Percentiles rank a stretch among this genome's conserved stretches.
phyloP scores from a whole-genome alignment of 495 filamentous ascomycete species.

The Bryoglossum gracile region DNA sequence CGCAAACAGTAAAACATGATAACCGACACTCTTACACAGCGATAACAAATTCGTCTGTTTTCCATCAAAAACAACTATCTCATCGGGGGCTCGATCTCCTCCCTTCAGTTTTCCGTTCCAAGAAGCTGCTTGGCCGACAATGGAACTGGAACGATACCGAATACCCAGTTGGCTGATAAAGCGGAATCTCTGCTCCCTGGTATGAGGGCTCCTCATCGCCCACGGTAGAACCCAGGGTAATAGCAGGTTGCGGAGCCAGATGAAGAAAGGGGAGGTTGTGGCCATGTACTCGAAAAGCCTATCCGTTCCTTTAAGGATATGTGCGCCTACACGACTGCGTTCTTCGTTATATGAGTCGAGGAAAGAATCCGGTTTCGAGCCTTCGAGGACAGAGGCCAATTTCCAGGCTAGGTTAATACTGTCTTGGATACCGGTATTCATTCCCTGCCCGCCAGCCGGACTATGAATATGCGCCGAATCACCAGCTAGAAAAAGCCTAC shows the following conservation, averaged over 20 bases:
- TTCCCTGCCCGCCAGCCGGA: constrained; percentile 42
- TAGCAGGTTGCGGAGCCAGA: constrained; percentile 28
- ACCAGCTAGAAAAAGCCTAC: constrained; percentile 34
- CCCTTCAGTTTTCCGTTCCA: constrained; percentile 26
- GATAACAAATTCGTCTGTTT: constrained; percentile 25
- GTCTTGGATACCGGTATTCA: constrained; percentile 43
- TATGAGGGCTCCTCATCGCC: constrained; percentile 17
- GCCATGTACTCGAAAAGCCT: constrained; percentile 32
- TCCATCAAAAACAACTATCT: constrained; percentile 15
- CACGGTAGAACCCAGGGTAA: constrained; percentile 31
- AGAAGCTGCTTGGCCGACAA: constrained; percentile 27
- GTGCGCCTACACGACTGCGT: constrained; percentile 21
- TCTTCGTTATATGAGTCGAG: constrained; percentile 28
- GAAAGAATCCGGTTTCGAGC: constrained; percentile 11
- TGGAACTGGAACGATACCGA: constrained; percentile 29
- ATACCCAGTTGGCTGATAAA: constrained; percentile 36
- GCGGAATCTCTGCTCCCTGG: constrained; percentile 22
- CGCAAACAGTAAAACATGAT: constrained; percentile 34
- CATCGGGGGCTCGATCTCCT: constrained; percentile 32
- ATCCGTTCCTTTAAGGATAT: constrained; percentile 30
- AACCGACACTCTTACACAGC: constrained; percentile 21
- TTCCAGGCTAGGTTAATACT: constrained; percentile 44
- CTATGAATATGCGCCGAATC: constrained; percentile 46
- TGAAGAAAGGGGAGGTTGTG: constrained; percentile 26
- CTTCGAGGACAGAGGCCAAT: constrained; percentile 23